A percentile compares a stretch with the other conserved stretches of the same genome.
Evolutionary conservation across 1,284 basidiomycete genomes (phyloP).

Genomic region (Heterobasidion parviporum): DNA sequence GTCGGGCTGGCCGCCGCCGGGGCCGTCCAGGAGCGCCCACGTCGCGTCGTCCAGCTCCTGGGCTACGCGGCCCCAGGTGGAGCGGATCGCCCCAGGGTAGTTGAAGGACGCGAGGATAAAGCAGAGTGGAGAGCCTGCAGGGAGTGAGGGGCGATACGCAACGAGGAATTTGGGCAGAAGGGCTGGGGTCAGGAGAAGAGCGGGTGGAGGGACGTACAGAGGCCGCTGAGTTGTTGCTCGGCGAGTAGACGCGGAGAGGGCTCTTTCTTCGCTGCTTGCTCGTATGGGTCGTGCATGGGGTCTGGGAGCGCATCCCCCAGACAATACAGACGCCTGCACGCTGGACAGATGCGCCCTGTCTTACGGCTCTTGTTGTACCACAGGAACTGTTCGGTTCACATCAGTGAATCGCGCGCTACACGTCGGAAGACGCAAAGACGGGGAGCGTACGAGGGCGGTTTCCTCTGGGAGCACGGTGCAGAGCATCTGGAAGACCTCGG

Average conservation of each 20-base stretch:
- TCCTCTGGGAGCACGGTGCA: conserved; percentile 61
- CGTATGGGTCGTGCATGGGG: conserved; percentile 25
- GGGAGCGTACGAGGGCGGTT: conserved; percentile 47
- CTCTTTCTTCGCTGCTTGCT: conserved; percentile 15
- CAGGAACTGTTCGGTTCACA: conserved; percentile 40
- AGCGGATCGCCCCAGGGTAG: conserved; percentile 54
- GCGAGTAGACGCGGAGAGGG: conserved; percentile 36
- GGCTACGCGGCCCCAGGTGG: conserved; percentile 59
- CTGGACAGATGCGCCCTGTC: conserved; percentile 62
- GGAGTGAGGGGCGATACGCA: neutral
- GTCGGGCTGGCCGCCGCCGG: conserved; percentile 20
- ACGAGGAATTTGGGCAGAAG: neutral
- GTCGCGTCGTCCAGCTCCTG: conserved; percentile 60
- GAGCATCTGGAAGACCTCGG: conserved; percentile 66
- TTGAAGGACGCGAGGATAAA: conserved; percentile 64
- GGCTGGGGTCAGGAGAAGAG: neutral
- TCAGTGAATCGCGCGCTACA: neutral
- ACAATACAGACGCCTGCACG: conserved; percentile 62
- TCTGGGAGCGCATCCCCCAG: conserved; percentile 56
- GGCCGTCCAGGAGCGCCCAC: conserved; percentile 51
- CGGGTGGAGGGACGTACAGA: conserved; percentile 43
- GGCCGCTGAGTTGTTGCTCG: conserved; percentile 66
- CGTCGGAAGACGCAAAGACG: neutral
- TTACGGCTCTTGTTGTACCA: conserved; percentile 77
- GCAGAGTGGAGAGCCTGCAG: conserved; percentile 62